phyloP scores from a whole-genome alignment of 2,329 filamentous ascomycete genomes.

The Zymoseptoria brevis region DNA sequence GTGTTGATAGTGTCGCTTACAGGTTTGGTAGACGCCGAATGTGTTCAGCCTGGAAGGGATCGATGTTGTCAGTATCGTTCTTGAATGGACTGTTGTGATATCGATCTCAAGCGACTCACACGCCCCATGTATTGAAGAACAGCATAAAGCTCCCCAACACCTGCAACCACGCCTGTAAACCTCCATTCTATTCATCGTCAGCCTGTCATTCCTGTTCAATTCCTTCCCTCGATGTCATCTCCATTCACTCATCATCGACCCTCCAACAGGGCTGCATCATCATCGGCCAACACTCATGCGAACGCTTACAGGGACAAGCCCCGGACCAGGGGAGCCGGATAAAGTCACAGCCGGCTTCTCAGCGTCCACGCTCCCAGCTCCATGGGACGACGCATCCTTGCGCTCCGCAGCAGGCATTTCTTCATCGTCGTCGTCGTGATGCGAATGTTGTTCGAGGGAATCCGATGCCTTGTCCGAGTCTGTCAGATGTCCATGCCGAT shows the following conservation, averaged over 20 bases:
- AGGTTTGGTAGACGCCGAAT: slow-evolving; percentile 43
- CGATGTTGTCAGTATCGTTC: not conserved
- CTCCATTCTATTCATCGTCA: slow-evolving; percentile 29
- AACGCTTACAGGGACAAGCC: not conserved
- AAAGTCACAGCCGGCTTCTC: not conserved
- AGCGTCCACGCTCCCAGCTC: not conserved
- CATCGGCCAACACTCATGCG: not conserved
- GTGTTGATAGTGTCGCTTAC: too few species aligned
- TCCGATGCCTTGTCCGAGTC: not conserved
- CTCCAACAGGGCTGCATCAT: not conserved
- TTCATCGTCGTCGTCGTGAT: not conserved
- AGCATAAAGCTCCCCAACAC: slow-evolving; percentile 40
- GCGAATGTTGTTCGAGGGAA: not conserved
- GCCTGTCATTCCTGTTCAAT: not conserved
- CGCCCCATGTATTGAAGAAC: slow-evolving; percentile 41
- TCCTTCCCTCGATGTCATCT: not conserved
- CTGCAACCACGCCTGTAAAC: slow-evolving; percentile 40
- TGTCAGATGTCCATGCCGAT: not conserved
- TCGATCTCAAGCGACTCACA: not conserved
- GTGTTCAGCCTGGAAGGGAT: slow-evolving; percentile 33
- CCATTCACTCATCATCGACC: not conserved
- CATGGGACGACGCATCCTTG: not conserved
- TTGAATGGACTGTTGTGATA: not conserved
- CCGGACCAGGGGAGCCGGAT: not conserved
- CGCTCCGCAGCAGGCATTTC: not conserved